A percentile compares a stretch with the other conserved stretches of the same genome.
These are phyloP conservation scores for Botrytis hyacinthi DNA, from an alignment of 2,329 filamentous ascomycete species.

Conservation along the genomic window DNA sequence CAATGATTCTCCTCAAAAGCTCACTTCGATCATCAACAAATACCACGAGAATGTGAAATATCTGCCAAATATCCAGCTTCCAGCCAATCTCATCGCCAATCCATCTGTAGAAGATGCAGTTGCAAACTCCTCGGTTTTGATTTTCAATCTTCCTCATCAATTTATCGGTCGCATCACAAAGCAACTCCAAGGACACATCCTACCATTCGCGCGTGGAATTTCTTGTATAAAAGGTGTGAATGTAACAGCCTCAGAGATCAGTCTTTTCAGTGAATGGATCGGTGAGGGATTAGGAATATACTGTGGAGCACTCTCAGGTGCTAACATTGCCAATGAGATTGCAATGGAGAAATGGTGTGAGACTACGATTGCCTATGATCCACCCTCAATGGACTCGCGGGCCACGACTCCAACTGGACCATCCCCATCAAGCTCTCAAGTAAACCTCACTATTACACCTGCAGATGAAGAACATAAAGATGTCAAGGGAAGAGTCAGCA, in stretches of 20 bases:
- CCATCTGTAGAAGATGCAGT: constrained; percentile 78
- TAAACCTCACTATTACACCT: constrained; percentile 50
- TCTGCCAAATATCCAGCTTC: constrained; percentile 82
- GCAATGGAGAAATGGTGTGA: constrained; percentile 95
- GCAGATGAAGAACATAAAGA: constrained; percentile 61
- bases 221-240: constrained; percentile 98
- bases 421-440: constrained; percentile 49
- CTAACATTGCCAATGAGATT: constrained; percentile 95
- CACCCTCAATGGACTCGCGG: constrained; percentile 81
- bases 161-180: constrained; percentile 88
- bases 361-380: constrained; percentile 95
- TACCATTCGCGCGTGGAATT: constrained; percentile 89
- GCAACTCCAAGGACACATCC: constrained; percentile 80
- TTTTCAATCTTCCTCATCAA: constrained; percentile 96
- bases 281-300: constrained; percentile 90
- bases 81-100: constrained; percentile 80
- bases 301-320: constrained; percentile 90
- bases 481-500: constrained; percentile 63
- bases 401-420: constrained; percentile 60
- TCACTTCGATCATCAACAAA: constrained; percentile 87
- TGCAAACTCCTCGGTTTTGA: constrained; percentile 78
- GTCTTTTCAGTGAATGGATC: constrained; percentile 92
- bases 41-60: constrained; percentile 98
- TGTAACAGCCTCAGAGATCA: constrained; percentile 80
- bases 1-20: constrained; percentile 69